Conservation (phyloP, 257 asterid genomes). For the Agastache rugosa region DNA sequence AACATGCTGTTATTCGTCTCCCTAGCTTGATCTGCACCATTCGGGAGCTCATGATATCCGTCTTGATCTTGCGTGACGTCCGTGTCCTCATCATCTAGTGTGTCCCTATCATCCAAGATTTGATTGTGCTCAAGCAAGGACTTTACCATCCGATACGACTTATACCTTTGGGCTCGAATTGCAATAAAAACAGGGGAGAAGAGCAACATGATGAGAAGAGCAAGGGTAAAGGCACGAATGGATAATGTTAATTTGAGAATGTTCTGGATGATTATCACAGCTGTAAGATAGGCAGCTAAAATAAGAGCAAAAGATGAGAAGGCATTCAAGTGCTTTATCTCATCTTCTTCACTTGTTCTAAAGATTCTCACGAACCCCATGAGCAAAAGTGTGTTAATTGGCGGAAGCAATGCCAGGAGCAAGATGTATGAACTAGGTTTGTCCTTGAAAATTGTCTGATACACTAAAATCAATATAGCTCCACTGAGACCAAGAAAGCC, state of each 20-base stretch:
- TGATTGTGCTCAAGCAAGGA: slow-evolving; percentile 82
- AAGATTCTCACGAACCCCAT: slow-evolving; percentile 72
- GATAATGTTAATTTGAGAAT: slow-evolving; percentile 49
- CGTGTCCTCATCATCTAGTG: slow-evolving; percentile 31
- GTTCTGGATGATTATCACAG: slow-evolving; percentile 62
- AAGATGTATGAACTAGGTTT: slow-evolving; percentile 57
- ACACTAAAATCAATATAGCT: slow-evolving; percentile 61
- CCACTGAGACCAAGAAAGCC: slow-evolving; percentile 74
- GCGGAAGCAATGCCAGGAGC: slow-evolving; percentile 54
- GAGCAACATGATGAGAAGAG: slow-evolving; percentile 62
- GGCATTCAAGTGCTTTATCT: slow-evolving; percentile 68
- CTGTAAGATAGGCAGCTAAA: slow-evolving; percentile 76
- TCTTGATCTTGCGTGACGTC: slow-evolving; percentile 42
- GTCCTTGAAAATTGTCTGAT: slow-evolving; percentile 59
- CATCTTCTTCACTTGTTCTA: slow-evolving; percentile 62
- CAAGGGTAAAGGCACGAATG: slow-evolving; percentile 48
- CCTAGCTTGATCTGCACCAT: slow-evolving; percentile 46
- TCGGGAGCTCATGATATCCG: slow-evolving; percentile 50
- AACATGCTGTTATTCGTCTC: slow-evolving; percentile 36
- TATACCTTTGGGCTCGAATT: slow-evolving; percentile 62
- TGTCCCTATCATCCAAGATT: slow-evolving; percentile 40
- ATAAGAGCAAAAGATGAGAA: slow-evolving; percentile 67
- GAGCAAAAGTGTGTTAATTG: slow-evolving; percentile 58
- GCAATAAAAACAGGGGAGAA: slow-evolving; percentile 59
- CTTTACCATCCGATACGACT: slow-evolving; percentile 56